Percentiles rank a stretch among this genome's conserved stretches.
Conservation (phyloP, 768 basidiomycete species). For the Tephrocybe rancida region DNA sequence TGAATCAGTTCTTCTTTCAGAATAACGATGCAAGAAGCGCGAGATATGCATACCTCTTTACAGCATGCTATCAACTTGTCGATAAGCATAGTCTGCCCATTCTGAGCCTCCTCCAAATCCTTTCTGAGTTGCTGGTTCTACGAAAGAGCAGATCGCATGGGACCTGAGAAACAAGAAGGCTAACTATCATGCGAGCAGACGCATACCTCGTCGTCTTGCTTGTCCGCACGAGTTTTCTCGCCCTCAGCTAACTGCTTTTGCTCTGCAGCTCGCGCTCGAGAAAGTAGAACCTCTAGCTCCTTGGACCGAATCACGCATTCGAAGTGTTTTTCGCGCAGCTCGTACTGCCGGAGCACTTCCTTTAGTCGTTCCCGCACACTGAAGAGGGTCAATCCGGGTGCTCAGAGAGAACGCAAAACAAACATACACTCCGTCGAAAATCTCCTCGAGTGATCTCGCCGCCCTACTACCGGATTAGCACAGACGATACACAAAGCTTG, state of each 20-base stretch:
- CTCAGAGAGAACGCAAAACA: background rate
- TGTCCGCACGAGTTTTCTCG: slow-evolving; percentile 69
- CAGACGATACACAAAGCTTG: background rate
- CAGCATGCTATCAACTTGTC: slow-evolving; percentile 85
- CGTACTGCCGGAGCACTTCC: slow-evolving; percentile 85
- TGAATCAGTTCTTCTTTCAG: slow-evolving; percentile 23
- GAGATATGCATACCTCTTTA: slow-evolving; percentile 67
- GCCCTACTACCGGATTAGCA: slow-evolving; percentile 49
- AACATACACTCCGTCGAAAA: slow-evolving; percentile 84
- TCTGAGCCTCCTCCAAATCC: slow-evolving; percentile 80
- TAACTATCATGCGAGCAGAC: slow-evolving; percentile 20
- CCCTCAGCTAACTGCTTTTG: slow-evolving; percentile 82
- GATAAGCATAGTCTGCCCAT: slow-evolving; percentile 76
- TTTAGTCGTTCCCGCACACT: slow-evolving; percentile 88
- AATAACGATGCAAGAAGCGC: slow-evolving; percentile 1
- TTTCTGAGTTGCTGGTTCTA: slow-evolving; percentile 72
- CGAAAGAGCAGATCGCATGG: slow-evolving; percentile 1
- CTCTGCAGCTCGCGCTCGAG: slow-evolving; percentile 85
- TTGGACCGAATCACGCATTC: slow-evolving; percentile 92
- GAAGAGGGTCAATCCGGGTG: slow-evolving; percentile 7
- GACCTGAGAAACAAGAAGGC: slow-evolving; percentile 10
- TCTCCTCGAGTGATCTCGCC: slow-evolving; percentile 73
- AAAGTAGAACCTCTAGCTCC: slow-evolving; percentile 85
- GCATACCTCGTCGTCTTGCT: slow-evolving; percentile 74
- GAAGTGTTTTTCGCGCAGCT: slow-evolving; percentile 89